Percentiles rank a stretch among this genome's conserved stretches.
Conservation (phyloP, 106 monocot species). For the Acorus gramineus region DNA sequence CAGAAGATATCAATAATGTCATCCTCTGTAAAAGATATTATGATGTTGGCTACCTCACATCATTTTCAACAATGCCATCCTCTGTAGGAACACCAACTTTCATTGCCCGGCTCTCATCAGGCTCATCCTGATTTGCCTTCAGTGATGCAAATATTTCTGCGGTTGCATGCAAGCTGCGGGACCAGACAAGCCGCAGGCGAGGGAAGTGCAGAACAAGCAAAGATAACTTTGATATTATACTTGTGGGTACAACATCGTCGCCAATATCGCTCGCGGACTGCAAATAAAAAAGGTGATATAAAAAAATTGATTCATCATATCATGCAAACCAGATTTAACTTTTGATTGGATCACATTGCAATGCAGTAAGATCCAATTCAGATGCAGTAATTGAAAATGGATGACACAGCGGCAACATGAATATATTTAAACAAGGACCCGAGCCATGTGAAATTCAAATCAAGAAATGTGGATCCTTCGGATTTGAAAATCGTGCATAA, state of each 20-base stretch:
- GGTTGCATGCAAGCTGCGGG: constrained; percentile 87
- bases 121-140: constrained; percentile 95
- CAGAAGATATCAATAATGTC: not conserved
- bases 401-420: no score
- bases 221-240: constrained; percentile 87
- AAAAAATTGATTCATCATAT: not conserved
- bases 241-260: constrained; percentile 74
- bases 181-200: constrained; percentile 89
- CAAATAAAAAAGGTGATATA: constrained; percentile 6
- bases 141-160: constrained; percentile 92
- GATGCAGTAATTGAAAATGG: no score
- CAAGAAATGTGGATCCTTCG: no score
- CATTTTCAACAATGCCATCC: constrained; percentile 80
- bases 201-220: constrained; percentile 93
- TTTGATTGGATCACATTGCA: no score
- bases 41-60: constrained; percentile 54
- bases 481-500: no score
- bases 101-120: constrained; percentile 76
- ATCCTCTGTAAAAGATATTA: not conserved
- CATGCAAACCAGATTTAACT: no score
- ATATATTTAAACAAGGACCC: no score
- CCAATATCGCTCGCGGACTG: constrained; percentile 90
- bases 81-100: constrained; percentile 91
- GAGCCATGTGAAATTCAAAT: no score
- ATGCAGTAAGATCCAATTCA: no score